Evolutionary conservation across 2,329 filamentous ascomycete genomes (phyloP), one percentile per base, ranked within the genome.

Genomic region (Xylariaceae sp.): DNA sequence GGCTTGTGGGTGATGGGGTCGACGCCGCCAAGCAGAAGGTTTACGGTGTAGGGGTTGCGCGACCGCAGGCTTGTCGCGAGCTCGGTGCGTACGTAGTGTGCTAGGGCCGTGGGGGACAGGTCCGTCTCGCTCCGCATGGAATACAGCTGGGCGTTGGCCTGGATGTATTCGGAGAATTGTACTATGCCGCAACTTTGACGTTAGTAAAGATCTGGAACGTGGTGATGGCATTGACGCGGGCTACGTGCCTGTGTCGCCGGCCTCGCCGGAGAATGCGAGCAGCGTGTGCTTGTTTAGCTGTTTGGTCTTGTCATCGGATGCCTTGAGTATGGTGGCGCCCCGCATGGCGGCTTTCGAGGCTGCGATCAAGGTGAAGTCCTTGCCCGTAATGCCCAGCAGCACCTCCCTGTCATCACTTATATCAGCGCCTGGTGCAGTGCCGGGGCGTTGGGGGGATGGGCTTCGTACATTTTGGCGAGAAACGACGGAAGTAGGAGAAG

Each of bases 111-210:
- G 9, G 94, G 92, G 42, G 89, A 90, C 57, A 99, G 84, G 68
- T 96, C 90, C 69, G 88, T 88, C 74, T 91, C 88, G 72, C 97
- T 97, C 70, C 95, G 90, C 92, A 97, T 99, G 63, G 89, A 91
- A 78, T 99, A 99, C 70, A 99, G 87, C 76, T 96, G 90, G 60
- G 94, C 86, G 74, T 99, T 99, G 71, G 92, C 92, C 83, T 97
- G 92, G 72, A 99, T 95, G 77, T 92, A 99, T 77, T 99, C 94
- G 72, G 95, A 89, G 73, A 99, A 99, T 86, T 99, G 92, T 59
- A 97, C 92, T 96, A 70, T 12, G 32, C 32, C 32, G 15, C 44
- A 12, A 54, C 6, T 21, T 6, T 26, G 7, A 26, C 34, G 60
- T 67, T 50, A 58, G 58, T 43, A 34, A 15, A 36, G 32, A 9